Base-by-base conservation (phyloP, 179 eudicot genomes). In the Spinacia oleracea region DNA sequence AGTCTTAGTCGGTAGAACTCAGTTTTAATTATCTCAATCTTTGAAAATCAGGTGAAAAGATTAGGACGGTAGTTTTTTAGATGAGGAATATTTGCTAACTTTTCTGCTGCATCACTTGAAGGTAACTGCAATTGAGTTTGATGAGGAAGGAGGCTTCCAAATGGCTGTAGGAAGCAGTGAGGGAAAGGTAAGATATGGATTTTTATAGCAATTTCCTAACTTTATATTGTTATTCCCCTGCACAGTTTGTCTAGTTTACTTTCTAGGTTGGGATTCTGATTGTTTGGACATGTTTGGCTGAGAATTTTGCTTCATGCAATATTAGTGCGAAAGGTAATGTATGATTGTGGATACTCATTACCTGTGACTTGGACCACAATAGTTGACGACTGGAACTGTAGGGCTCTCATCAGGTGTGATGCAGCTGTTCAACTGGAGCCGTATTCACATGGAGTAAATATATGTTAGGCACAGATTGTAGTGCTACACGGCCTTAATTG, bases 91-190 rank as follows among this genome's bases (percentile, higher is more conserved):
- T 18, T 55, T 32, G 51, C 45, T 78, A 69, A 82, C 40, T 65
- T 59, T 15, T 80, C 12, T 58, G 70, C 56, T 74, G 68, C 25
- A 29, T 81, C 75, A 76, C 70, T 77, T 89, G 94, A 91, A 90
- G 87, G 97, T 95, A 73, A 95, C 98, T 66, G 97, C 97, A 51
- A 45, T 95, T 63, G 87, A 87, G 77, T 95, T 95, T 83, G 97
- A 93, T 86, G 94, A 89, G 65, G 93, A 82, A 62, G 92, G 88
- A 64, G 97, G 98, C 46, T 90, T 88, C 83, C 90, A 77, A 76
- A 93, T 95, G 98, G 98, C 92, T 84, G 97, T 93, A 81, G 98
- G 98, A 85, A 95, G 92, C 85, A 93, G 98, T 81, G 89, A 78
- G 73, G 98, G 98, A 76, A 95, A 89, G 98, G 98, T 93, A 87